These are phyloP conservation scores for Scytalidium sp. DNA, from an alignment of 2,329 filamentous ascomycete species.

Conservation along the genomic window DNA sequence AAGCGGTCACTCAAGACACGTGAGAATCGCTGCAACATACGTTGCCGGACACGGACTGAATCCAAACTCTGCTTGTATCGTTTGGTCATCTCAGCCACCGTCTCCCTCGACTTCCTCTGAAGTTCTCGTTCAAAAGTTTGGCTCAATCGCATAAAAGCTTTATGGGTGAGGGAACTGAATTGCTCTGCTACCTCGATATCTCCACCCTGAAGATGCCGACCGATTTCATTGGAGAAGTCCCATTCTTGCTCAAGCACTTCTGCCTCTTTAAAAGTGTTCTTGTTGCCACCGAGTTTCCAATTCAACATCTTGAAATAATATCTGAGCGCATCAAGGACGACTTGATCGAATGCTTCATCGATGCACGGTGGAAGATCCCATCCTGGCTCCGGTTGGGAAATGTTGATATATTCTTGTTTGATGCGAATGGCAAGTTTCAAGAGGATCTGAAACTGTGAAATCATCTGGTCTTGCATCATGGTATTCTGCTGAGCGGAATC, in stretches of 20 bases:
- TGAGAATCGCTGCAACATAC: constrained; percentile 95
- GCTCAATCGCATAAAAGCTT: constrained; percentile 84
- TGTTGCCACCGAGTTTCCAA: constrained; percentile 96
- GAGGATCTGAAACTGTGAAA: constrained; percentile 90
- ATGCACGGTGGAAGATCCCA: constrained; percentile 97
- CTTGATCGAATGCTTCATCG: constrained; percentile 91
- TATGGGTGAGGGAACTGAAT: constrained; percentile 90
- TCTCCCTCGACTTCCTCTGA: constrained; percentile 79
- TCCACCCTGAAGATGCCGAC: constrained; percentile 84
- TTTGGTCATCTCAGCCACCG: constrained; percentile 87
- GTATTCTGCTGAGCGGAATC: constrained; percentile 88
- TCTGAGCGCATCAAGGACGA: constrained; percentile 87
- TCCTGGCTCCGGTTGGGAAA: constrained; percentile 82
- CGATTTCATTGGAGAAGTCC: constrained; percentile 95
- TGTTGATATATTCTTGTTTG: constrained; percentile 81
- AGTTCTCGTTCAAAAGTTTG: constrained; percentile 90
- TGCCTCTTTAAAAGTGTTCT: constrained; percentile 98
- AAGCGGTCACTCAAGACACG: constrained; percentile 89
- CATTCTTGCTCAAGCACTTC: constrained; percentile 97
- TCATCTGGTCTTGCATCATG: constrained; percentile 97
- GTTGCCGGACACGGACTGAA: constrained; percentile 90
- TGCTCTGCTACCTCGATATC: constrained; percentile 97
- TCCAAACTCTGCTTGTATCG: constrained; percentile 94
- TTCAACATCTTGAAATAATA: constrained; percentile 99
- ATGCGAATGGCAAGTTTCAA: constrained; percentile 89